Conservation (phyloP, 495 filamentous ascomycete species). For the Penicillium macrosclerotiorum region DNA sequence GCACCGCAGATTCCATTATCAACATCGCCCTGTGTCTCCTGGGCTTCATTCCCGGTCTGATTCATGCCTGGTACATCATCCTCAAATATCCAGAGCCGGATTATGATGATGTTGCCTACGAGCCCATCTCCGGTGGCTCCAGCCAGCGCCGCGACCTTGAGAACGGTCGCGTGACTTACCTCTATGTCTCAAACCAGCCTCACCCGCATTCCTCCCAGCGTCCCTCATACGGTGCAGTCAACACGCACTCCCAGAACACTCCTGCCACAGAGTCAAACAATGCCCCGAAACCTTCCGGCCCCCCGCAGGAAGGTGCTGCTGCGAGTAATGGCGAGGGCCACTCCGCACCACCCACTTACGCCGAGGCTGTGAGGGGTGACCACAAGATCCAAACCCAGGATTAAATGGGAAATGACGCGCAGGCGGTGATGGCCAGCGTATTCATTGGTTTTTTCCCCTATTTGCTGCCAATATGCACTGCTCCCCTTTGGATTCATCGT, state of each 20-base stretch:
- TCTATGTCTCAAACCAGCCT: constrained; percentile 60
- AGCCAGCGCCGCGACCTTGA: constrained; percentile 43
- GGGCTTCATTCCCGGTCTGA: constrained; percentile 84
- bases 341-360: constrained; percentile 70
- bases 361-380: constrained; percentile 82
- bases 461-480: no score
- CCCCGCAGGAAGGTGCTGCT: constrained; percentile 25
- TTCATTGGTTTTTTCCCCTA: no score
- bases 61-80: constrained; percentile 99
- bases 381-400: constrained; percentile 79
- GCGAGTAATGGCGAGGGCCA: constrained; percentile 36
- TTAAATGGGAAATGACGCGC: constrained; percentile 29
- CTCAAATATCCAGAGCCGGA: constrained; percentile 75
- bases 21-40: constrained; percentile 90
- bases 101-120: constrained; percentile 58
- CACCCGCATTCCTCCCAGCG: constrained; percentile 35
- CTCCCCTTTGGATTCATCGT: not conserved
- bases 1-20: constrained; percentile 89
- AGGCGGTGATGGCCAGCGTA: not conserved
- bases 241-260: constrained; percentile 23
- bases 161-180: constrained; percentile 61
- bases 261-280: constrained; percentile 21
- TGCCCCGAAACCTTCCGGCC: constrained; percentile 15
- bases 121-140: constrained; percentile 53
- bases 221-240: constrained; percentile 39